These are phyloP conservation scores for Cystobasidium pallidum DNA, from an alignment of 1,284 basidiomycete species.

Conservation along the genomic window DNA sequence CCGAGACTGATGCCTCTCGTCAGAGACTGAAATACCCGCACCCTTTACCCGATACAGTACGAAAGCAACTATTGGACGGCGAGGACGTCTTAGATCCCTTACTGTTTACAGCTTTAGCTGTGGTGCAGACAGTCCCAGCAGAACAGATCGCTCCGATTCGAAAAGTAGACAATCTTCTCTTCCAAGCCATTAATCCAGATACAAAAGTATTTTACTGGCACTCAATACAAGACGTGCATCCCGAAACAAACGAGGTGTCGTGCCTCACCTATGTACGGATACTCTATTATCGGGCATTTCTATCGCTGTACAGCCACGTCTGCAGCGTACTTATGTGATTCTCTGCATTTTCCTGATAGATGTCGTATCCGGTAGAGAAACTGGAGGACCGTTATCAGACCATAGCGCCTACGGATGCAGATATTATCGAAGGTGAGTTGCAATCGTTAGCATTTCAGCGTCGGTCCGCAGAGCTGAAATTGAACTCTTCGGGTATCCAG, in stretches of 20 bases:
- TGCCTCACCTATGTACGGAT: slow-evolving; percentile 31
- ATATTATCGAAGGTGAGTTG: slow-evolving; percentile 19
- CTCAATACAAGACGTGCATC: slow-evolving; percentile 36
- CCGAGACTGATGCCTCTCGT: too few species aligned
- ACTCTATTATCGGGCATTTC: not conserved
- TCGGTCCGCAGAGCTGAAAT: not conserved
- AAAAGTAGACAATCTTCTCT: slow-evolving; percentile 32
- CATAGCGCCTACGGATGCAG: slow-evolving; percentile 17
- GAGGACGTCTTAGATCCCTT: slow-evolving; percentile 19
- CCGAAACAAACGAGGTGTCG: slow-evolving; percentile 32
- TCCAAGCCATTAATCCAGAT: slow-evolving; percentile 43
- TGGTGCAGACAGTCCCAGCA: slow-evolving; percentile 36
- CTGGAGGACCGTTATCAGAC: slow-evolving; percentile 31
- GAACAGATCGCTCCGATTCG: slow-evolving; percentile 37
- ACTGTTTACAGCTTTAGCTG: slow-evolving; percentile 22
- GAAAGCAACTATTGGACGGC: slow-evolving; percentile 31
- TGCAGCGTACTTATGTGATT: not conserved
- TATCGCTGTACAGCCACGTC: too few species aligned
- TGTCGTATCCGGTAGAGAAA: slow-evolving; percentile 31
- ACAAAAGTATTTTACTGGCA: slow-evolving; percentile 39
- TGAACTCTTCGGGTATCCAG: not conserved
- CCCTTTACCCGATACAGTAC: slow-evolving; percentile 4
- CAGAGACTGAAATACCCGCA: too few species aligned
- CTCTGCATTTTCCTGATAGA: not conserved
- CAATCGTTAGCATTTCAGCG: not conserved